Evolutionary conservation across 2,329 filamentous ascomycete species (phyloP), one percentile per base, ranked within the genome.

Genomic region (Nemania sp.): DNA sequence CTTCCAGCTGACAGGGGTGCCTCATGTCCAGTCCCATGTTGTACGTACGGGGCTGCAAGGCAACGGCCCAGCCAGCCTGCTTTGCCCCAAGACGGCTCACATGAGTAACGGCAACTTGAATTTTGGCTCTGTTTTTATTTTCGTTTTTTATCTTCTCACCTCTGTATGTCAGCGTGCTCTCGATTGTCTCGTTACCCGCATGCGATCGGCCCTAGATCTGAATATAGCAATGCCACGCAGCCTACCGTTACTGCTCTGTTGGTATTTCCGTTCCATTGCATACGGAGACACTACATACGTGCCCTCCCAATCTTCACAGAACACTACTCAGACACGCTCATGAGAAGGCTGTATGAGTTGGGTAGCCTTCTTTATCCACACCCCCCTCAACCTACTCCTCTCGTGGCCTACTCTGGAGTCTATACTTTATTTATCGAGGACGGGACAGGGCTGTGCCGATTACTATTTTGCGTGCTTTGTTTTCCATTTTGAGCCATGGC

Each of bases 171-270:
- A 69, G 66, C 69, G 29, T 53, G 49, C 53, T 73, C 74, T 74
- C n/a, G n/a, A 62, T 53, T 73, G 65, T 66, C 64, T 66, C 64
- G 71, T 68, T 74, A 70, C 71, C 73, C 71, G 73, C 74, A 73
- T 68, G 73, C 66, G 72, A 73, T 76, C 73, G 73, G 72, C 72
- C 74, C 70, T 74, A 70, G 61, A 74, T 78, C 79, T 81, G 74
- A 80, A 80, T 81, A 80, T 81, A 80, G 79, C 79, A 81, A 79
- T 80, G 79, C 74, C 76, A 77, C 77, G 76, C 75, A 77, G 75
- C 75, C 75, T 76, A 74, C 73, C 70, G 73, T 77, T 75, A 73
- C 70, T 73, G 77, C 70, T 73, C 72, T 74, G 72, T 75, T 76
- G 76, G 77, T 77, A 77, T 77, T 79, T 70, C 74, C 76, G 75